These are phyloP conservation scores for Paecilomyces fulvus DNA, from an alignment of 2,329 filamentous ascomycete genomes.

Conservation along the genomic window DNA sequence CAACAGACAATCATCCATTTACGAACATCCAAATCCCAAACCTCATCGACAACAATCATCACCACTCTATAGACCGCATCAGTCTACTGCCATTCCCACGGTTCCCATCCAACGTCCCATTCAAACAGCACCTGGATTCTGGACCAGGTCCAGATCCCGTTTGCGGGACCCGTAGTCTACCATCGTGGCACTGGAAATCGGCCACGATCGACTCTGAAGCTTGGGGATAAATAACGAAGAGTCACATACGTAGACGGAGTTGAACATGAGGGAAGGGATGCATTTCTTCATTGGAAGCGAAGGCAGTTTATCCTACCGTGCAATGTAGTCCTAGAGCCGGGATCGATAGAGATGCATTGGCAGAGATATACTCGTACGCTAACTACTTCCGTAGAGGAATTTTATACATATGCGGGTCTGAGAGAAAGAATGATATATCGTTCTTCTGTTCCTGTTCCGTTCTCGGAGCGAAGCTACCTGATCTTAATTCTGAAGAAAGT, in stretches of 20 bases:
- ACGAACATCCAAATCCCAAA: no score
- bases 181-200: neutral
- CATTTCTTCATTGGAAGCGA: neutral
- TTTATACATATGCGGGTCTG: no score
- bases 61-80: no score
- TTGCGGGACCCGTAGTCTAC: neutral
- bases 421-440: no score
- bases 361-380: no score
- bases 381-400: no score
- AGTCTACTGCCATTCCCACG: neutral
- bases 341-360: neutral
- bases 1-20: no score
- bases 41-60: no score
- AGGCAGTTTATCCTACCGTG: neutral
- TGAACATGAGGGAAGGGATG: neutral
- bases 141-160: neutral
- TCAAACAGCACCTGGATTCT: neutral
- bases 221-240: neutral
- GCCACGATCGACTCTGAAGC: neutral
- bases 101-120: neutral
- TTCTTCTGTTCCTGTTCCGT: no score
- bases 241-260: neutral
- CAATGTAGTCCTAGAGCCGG: neutral
- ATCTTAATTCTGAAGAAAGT: no score
- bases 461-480: no score